Base-by-base conservation (phyloP, 352 stramenopile genomes). In the Pythium sukuiense region DNA sequence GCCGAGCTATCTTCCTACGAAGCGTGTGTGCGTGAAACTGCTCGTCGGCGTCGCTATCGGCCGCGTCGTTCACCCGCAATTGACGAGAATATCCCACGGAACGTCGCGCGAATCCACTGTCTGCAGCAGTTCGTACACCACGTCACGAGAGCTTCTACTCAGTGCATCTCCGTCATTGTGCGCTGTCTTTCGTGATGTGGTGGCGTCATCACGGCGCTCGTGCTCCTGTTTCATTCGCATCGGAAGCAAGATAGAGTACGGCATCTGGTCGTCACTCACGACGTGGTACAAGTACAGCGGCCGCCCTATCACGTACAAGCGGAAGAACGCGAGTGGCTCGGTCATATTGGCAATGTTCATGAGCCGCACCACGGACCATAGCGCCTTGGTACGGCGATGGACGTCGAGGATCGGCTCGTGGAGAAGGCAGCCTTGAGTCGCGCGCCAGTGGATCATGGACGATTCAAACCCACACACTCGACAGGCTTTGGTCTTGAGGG, bases 321-420 rank as follows among this genome's bases (percentile, higher is more conserved):
- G 67, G 20, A 73, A 14, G 12, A 77, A 61, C 33, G 57, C 54
- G 35, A 73, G 35, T 16, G 73, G 73, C 12, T 80, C 73, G 1
- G 70, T 72, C 53, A 80, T 67, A 24, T 69, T 46, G 30, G 58
- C 67, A 27, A 80, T 71, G 52, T 80, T 77, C 27, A 60, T 70
- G 49, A 80, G 68, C 3, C 71, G 69, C 3, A 72, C 48, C 33
- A 78, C 60, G 3, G 71, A 74, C 71, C 62, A 75, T 4, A 74
- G 35, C 39, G 63, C 63, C 9, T 57, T 67, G 12, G 68, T 63
- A 14, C 74, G 65, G 7, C 53, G 50, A 12, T 71, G 56, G 9
- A 79, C 24, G 43, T 57, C 45, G 24, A 60, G 29, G 14, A 74
- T 59, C 14, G 33, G 32, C 20, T 74, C 67, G 62, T 74, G 67